Percentiles rank a stretch among this genome's conserved stretches.
Conservation (phyloP, 768 basidiomycete genomes). For the Boletus pseudopeckii region DNA sequence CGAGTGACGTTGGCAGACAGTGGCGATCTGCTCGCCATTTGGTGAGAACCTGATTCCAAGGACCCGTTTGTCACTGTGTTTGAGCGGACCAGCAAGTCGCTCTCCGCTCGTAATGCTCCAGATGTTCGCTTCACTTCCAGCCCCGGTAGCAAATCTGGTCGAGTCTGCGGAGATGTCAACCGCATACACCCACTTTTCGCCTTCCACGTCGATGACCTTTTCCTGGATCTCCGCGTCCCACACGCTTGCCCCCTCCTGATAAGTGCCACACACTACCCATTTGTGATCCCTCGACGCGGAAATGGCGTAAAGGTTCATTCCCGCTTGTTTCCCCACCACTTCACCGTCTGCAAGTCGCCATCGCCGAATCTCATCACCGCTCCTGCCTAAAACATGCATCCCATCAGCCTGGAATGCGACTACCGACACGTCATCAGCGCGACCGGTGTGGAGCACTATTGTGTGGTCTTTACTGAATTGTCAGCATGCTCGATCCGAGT, state of each 20-base stretch:
- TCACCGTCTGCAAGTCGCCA: neutral
- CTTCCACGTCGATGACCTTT: neutral
- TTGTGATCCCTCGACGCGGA: neutral
- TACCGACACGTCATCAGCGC: no score
- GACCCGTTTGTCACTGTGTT: accelerated
- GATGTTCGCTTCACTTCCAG: neutral
- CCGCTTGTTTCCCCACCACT: neutral
- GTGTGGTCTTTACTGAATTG: no score
- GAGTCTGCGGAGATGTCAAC: neutral
- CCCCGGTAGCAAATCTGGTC: neutral
- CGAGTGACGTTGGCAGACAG: no score
- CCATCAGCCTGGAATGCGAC: no score
- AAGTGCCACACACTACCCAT: neutral
- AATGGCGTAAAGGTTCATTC: neutral
- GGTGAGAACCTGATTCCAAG: neutral
- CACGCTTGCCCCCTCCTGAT: neutral
- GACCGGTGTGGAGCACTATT: no score
- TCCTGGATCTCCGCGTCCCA: neutral
- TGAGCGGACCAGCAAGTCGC: neutral
- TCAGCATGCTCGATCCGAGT: no score
- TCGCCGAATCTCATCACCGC: no score
- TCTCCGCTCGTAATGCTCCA: neutral
- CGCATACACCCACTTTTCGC: accelerated
- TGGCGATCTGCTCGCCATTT: no score
- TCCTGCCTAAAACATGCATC: no score